Evolutionary conservation across 768 basidiomycete species (phyloP), one percentile per base, ranked within the genome.

Genomic region (Daedalea quercina): DNA sequence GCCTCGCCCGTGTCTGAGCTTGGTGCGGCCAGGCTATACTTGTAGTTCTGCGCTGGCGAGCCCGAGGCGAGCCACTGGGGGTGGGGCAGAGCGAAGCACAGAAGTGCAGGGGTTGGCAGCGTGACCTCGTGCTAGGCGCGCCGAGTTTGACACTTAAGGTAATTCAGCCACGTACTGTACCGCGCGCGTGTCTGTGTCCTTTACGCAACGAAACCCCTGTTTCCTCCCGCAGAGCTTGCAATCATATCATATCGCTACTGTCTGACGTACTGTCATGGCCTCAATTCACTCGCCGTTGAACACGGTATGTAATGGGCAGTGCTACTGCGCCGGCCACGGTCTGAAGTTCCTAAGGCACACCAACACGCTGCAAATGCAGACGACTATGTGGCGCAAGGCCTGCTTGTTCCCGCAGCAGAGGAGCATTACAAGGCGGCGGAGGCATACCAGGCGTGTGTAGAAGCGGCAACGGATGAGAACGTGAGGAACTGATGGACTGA

Each of bases 331-430:
- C 46, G 17, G n/a, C n/a, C 13, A 23, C 33, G 2, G 6, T 26
- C 22, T 42, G 44, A 35, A 40, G 19, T 40, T 26, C 44, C 40
- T 37, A 65, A 91, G 88, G 89, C 90, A 20, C 87, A 92, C 66
- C 82, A 85, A 60, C 87, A 90, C 68, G 85, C 85, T 50, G 82
- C 84, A 15, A 86, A 85, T 61, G 89, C 88, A 33, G 88, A 91
- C 47, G 87, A 90, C 54, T 80, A 78, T 61, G 63, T 77, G 43
- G 74, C 73, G 12, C 77, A 80, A 54, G 90, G 90, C 12, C 72
- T 88, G 6, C 76, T 89, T 49, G 78, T 89, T 20, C 79, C 80
- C 33, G 86, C 90, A 11, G 76, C 80, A 23, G 83, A 87, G 55
- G 85, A 90, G 57, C 86, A 91, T 59, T 66, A 72, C 55, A 85